phyloP scores from a whole-genome alignment of 2,329 filamentous ascomycete species.

The Coniochaeta prunicola region DNA sequence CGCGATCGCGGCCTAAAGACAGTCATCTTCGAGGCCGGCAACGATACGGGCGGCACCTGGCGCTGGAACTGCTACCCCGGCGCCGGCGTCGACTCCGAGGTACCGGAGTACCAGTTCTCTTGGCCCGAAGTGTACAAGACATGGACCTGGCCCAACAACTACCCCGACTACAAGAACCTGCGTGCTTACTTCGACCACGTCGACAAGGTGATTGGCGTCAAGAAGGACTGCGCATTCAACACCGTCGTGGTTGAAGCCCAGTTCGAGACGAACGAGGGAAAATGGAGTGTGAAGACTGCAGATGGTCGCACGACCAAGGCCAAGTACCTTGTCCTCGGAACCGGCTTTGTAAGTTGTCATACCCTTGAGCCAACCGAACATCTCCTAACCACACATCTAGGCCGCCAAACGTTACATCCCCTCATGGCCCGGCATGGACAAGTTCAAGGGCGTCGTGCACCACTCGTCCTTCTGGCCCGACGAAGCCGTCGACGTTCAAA shows the following conservation, averaged over 20 bases:
- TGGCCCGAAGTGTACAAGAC: conserved; percentile 44
- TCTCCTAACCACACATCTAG: not conserved
- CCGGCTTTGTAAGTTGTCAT: not conserved
- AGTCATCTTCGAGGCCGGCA: conserved; percentile 45
- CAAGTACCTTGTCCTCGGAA: not conserved
- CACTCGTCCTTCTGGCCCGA: conserved; percentile 4
- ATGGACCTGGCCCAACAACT: conserved; percentile 50
- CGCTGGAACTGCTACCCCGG: conserved; percentile 50
- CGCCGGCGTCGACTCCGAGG: conserved; percentile 44
- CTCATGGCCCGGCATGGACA: conserved; percentile 18
- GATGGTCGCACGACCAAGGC: not conserved
- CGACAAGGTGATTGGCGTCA: conserved; percentile 45
- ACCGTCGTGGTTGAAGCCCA: conserved; percentile 44
- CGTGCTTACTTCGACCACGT: conserved; percentile 52
- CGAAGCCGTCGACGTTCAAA: not conserved
- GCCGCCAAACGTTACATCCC: not conserved
- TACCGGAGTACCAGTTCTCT: conserved; percentile 46
- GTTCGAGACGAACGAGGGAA: conserved; percentile 38
- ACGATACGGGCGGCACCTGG: conserved; percentile 46
- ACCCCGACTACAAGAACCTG: conserved; percentile 44
- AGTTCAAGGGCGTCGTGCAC: not conserved
- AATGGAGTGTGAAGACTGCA: conserved; percentile 42
- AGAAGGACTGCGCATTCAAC: conserved; percentile 50
- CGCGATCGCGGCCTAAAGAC: conserved; percentile 40
- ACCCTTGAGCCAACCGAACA: not conserved